Evolutionary conservation across 441 rosid genomes (phyloP).

Genomic region (Breynia disticha): DNA sequence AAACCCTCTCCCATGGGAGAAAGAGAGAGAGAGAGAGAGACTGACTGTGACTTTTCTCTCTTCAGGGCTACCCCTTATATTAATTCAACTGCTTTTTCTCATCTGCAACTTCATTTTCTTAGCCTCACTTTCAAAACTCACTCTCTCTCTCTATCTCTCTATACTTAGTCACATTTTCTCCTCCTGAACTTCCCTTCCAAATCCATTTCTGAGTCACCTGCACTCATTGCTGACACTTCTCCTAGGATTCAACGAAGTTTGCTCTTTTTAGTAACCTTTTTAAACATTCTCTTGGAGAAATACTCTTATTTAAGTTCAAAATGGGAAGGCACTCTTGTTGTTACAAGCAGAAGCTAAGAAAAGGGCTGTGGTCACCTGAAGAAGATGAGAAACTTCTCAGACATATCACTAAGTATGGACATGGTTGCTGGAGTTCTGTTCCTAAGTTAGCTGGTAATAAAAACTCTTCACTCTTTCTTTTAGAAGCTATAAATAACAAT

Average conservation of each 20-base stretch:
- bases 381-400: constrained; percentile 86
- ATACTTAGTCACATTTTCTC: constrained; percentile 9
- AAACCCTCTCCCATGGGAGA: not conserved
- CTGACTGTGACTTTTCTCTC: constrained; percentile 34
- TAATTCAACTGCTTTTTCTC: constrained; percentile 35
- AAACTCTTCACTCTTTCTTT: too few relatives aligned
- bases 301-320: constrained; percentile 1
- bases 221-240: constrained; percentile 31
- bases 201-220: constrained; percentile 11
- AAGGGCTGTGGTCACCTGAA: constrained; percentile 96
- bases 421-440: constrained; percentile 96
- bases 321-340: constrained; percentile 93
- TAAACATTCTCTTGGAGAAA: not conserved
- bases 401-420: constrained; percentile 68
- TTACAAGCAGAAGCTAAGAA: constrained; percentile 81
- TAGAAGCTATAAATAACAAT: too few relatives aligned
- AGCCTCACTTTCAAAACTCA: constrained; percentile 17
- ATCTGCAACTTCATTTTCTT: constrained; percentile 44
- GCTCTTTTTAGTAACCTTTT: constrained; percentile 18
- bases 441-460: constrained; percentile 72
- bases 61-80: constrained; percentile 30
- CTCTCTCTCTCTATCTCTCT: constrained; percentile 11
- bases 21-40: constrained; percentile 11
- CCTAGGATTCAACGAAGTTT: constrained; percentile 30
- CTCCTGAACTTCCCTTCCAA: constrained; percentile 12